Conservation (phyloP, 805 yeast species). For the Teunomyces atbi region DNA sequence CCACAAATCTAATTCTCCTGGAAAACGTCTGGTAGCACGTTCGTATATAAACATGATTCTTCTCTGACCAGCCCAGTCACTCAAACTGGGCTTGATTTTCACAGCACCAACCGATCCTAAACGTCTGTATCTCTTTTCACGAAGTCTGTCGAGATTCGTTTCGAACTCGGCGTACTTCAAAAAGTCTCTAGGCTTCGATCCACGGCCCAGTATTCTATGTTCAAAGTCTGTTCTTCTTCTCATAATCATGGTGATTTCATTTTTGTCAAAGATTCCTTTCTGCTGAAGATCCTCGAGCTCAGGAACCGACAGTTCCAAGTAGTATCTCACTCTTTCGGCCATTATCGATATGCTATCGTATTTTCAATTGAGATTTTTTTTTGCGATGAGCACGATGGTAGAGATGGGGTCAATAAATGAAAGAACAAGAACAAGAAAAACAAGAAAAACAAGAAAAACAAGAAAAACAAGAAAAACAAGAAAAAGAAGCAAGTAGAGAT, state of each 20-base stretch:
- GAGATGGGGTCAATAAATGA: neutral
- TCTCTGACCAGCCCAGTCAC: slow-evolving; percentile 85
- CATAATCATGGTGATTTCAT: slow-evolving; percentile 82
- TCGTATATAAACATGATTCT: slow-evolving; percentile 81
- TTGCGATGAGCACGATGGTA: slow-evolving; percentile 2
- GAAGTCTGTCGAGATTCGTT: slow-evolving; percentile 68
- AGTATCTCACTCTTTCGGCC: slow-evolving; percentile 50
- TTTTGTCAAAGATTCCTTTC: slow-evolving; percentile 77
- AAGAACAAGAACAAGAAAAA: neutral
- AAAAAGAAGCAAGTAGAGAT: too few species aligned
- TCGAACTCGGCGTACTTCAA: slow-evolving; percentile 80
- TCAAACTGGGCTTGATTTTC: slow-evolving; percentile 61
- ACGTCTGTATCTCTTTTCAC: slow-evolving; percentile 68
- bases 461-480: too few species aligned
- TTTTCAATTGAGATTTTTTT: slow-evolving; percentile 2
- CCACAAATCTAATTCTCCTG: slow-evolving; percentile 79
- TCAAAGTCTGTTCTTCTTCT: slow-evolving; percentile 94
- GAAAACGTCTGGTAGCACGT: slow-evolving; percentile 76
- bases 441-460: neutral
- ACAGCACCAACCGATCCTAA: slow-evolving; percentile 54
- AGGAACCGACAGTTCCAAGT: slow-evolving; percentile 72
- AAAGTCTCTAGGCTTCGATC: slow-evolving; percentile 74
- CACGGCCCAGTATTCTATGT: slow-evolving; percentile 82
- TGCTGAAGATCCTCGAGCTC: slow-evolving; percentile 86
- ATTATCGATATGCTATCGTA: slow-evolving; percentile 14